Base-by-base conservation (phyloP, 2,329 filamentous ascomycete species). In the Cercospora brassicicola region DNA sequence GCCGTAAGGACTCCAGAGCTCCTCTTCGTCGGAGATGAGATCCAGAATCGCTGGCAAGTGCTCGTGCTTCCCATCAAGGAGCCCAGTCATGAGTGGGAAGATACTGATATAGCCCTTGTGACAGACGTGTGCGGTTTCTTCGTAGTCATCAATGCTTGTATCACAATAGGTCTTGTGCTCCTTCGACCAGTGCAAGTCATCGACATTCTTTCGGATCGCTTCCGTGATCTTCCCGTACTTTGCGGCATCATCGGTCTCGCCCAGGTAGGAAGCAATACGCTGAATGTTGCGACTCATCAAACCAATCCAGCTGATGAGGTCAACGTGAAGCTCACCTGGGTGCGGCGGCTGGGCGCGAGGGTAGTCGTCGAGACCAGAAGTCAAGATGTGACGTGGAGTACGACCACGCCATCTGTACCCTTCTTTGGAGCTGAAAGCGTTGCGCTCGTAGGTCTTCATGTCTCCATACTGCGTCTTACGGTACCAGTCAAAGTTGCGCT, bases 291-390 rank as follows among this genome's bases (percentile, higher is more conserved):
- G 89, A 48, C 92, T 90, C 92, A 97, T 96, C 83, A 97, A 88
- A n/a, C 94, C 95, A 81, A 99, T 91, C 95, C 95, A 99, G 62
- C 92, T 92, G 79, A 99, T 91, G 64, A 98, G 85, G 80, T 99
- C 95, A 31, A 96, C 90, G 79, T 99, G 94, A 60, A 99, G 86
- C 87, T 99, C 95, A 75, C 93, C 94, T 0, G 95, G 94, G 79
- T 97, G 94, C 28, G 95, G 95, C 13, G 95, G 94, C 79, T 96
- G 92, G 8, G 95, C 87, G 59, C 95, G 92, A 60, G 95, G 95
- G 78, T 98, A 99, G 81, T 99, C 95, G 76, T 99, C 95, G 1
- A 99, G 87, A 2, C 95, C 95, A 62, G 93, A 97, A 4, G 95
- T 96, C 59, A 99, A 85, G 69, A 96, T 91, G 78, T 98, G 95